Base-by-base conservation (phyloP, 306 rosid genomes). In the Cicer pinnatifidum region DNA sequence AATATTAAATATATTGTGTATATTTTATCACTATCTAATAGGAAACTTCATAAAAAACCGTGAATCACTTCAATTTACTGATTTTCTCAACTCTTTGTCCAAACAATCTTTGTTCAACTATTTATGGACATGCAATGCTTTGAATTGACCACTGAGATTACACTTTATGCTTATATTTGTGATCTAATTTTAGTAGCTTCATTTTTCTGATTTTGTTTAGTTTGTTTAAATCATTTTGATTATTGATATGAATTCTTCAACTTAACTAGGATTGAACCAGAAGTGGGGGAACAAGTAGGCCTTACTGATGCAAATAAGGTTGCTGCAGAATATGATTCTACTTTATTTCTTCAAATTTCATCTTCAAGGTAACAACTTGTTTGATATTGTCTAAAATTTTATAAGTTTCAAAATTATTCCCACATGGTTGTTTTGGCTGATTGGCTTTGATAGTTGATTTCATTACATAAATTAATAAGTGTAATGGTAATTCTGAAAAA, bases 191-290 rank as follows among this genome's bases (percentile, higher is more conserved):
- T 35, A 16, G 15, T 33, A 15, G n/a, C 6, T 9, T 15, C 48
- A n/a, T n/a, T 28, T 15, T 45, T 73, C 7, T 72, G 4, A 9
- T 5, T 17, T 57, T 57, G 8, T 57, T 57, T 57, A 33, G 9
- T 3, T 37, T 37, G 5, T 35, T 62, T 37, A 1, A 23, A 20
- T 63, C 11, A 43, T 37, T 47, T 73, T 74, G n/a, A 17, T 5
- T 56, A 20, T 19, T 74, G 10, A 48, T 48, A 17, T 20, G 43
- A 43, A 75, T 62, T 38, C 11, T 50, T 52, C 52, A 11, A 13
- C 46, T 65, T 66, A 51, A 50, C 11, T 52, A 75, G 80, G 67
- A 7, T 1, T 16, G 37, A 20, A 6, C 53, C 9, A 39, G 12
- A 41, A 8, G 17, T 62, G 11, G 19, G 9, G 23, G 8, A 6